Percentiles rank a stretch among this genome's conserved stretches.
Evolutionary conservation across 306 rosid species (phyloP).

Genomic region (Castanea sativa): DNA sequence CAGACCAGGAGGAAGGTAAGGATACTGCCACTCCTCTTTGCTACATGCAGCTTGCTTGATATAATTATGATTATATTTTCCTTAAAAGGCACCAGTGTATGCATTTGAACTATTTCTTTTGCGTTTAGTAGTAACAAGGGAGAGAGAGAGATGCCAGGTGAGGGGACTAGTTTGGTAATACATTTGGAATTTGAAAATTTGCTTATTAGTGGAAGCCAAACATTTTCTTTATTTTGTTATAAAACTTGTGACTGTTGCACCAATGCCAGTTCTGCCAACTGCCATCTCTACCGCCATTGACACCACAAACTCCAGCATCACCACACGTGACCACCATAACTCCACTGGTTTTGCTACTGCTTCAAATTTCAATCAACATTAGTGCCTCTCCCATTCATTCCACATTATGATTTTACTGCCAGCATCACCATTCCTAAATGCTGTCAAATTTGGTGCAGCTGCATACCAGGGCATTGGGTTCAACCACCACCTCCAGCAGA

Average conservation of each 20-base stretch:
- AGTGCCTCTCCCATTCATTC: not conserved
- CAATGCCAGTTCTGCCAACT: not conserved
- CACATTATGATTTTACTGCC: not conserved
- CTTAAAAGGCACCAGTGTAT: not conserved
- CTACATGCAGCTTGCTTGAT: not conserved
- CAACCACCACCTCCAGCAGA: constrained; percentile 88
- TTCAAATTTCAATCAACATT: not conserved
- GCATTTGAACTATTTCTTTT: no score
- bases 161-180: no score
- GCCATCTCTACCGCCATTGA: not conserved
- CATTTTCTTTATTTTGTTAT: not conserved
- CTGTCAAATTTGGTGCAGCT: constrained; percentile 45
- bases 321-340: not conserved
- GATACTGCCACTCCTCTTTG: not conserved
- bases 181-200: not conserved
- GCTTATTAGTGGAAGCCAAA: not conserved
- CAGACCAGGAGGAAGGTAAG: constrained; percentile 93
- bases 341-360: not conserved
- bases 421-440: not conserved
- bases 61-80: no score
- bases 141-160: no score
- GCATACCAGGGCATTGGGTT: constrained; percentile 92
- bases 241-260: not conserved
- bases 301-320: not conserved
- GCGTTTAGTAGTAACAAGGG: no score